Evolutionary conservation across 352 stramenopile genomes (phyloP).

Genomic region (Globisporangium iwayamae): DNA sequence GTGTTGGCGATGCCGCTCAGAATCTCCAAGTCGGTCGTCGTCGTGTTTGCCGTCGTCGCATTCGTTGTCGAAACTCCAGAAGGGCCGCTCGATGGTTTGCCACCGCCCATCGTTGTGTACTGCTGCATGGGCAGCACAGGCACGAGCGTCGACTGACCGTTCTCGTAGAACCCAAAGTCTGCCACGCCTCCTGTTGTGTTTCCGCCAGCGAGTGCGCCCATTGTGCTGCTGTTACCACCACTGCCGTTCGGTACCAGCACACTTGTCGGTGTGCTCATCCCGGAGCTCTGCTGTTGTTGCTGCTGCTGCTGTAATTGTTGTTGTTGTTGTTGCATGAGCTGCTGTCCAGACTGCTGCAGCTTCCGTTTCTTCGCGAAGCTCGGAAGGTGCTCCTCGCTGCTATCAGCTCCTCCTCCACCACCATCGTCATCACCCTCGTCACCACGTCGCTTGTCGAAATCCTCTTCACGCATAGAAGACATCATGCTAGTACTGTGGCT

Average conservation of each 20-base stretch:
- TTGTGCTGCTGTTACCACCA: neutral
- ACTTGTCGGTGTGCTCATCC: slow-evolving; percentile 15
- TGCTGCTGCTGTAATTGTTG: neutral
- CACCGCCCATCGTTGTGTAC: slow-evolving; percentile 28
- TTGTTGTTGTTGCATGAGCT: slow-evolving; percentile 10
- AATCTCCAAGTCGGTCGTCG: slow-evolving; percentile 68
- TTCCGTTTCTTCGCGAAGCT: slow-evolving; percentile 52
- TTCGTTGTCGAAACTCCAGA: too few relatives aligned
- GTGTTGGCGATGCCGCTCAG: slow-evolving; percentile 81
- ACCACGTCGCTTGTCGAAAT: slow-evolving; percentile 13
- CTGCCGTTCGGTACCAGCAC: neutral
- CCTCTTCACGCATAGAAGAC: slow-evolving; percentile 12
- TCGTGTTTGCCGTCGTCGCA: slow-evolving; percentile 1
- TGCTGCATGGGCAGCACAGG: slow-evolving; percentile 67
- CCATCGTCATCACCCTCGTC: slow-evolving; percentile 27
- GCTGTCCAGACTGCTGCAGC: slow-evolving; percentile 22
- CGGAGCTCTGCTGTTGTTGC: neutral
- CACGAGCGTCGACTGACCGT: slow-evolving; percentile 33
- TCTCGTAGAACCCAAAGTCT: slow-evolving; percentile 68
- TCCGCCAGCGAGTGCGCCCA: neutral
- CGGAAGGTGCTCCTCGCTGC: slow-evolving; percentile 18
- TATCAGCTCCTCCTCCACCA: slow-evolving; percentile 14
- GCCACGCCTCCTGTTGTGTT: slow-evolving; percentile 9
- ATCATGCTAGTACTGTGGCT: slow-evolving; percentile 8
- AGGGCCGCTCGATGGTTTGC: slow-evolving; percentile 5